Evolutionary conservation across 257 asterid species (phyloP), one percentile per base, ranked within the genome.

Genomic region (Linaria vulgaris): DNA sequence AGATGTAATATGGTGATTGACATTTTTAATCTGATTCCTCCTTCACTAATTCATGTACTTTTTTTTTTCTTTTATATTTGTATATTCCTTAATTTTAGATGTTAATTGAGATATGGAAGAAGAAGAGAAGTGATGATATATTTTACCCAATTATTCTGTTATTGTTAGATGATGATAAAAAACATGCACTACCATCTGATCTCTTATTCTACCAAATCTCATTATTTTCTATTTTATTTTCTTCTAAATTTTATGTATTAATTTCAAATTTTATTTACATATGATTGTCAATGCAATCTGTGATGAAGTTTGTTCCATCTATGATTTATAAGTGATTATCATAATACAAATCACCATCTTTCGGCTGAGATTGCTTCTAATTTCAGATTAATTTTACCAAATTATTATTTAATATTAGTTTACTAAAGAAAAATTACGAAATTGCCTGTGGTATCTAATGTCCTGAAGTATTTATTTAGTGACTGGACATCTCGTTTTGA

Each of bases 131-230:
- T 88, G 95, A 89, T 76, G 95, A 86, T 87, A 27, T 27, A 27
- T 9, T 21, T 25, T 63, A 85, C 69, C 97, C 97, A 81, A 58
- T 63, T 78, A 27, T 57, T 78, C 91, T 81, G 91, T 22, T 71
- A 25, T 66, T 81, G 78, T n/a, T n/a, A n/a, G 77, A 78, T 87
- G 95, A 87, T 90, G 94, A 87, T 22, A 9, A 56, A n/a, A 51
- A 64, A 59, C 97, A 86, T 89, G 94, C 97, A 89, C 88, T 81
- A 90, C 97, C 97, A 90, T 90, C 97, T 90, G 95, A 90, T 77
- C 95, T 81, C 84, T 37, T 2, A 67, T 63, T 60, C 43, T 45
- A 56, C 67, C 76, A 56, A 27, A 0, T 7, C 27, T 44, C 0
- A 17, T 30, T 12, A 44, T 49, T 46, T 30, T 59, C 3, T 69